A percentile compares a stretch with the other conserved stretches of the same genome.
Conservation (phyloP, 805 yeast species). For the Pichia membranifaciens region DNA sequence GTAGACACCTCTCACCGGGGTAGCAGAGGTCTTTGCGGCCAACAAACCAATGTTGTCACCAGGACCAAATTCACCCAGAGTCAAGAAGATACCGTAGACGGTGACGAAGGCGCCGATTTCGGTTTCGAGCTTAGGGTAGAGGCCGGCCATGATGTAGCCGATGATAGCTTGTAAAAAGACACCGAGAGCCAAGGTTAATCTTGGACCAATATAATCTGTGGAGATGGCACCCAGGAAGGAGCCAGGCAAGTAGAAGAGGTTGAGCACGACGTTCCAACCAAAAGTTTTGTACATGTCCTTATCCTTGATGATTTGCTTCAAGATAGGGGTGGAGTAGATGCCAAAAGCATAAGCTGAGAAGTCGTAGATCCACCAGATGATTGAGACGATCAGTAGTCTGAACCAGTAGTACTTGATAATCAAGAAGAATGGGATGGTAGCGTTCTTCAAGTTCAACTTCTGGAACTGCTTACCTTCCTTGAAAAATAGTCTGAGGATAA, state of each 20-base stretch:
- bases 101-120: conserved; percentile 77
- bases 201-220: conserved; percentile 90
- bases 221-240: conserved; percentile 77
- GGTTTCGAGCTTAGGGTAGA: conserved; percentile 46
- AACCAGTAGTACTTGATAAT: conserved; percentile 80
- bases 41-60: conserved; percentile 89
- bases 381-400: conserved; percentile 60
- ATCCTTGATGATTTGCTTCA: conserved; percentile 51
- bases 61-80: conserved; percentile 91
- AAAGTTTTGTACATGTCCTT: conserved; percentile 64
- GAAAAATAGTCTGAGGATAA: conserved; percentile 71
- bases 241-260: conserved; percentile 87
- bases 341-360: conserved; percentile 85
- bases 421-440: conserved; percentile 58
- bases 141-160: conserved; percentile 80
- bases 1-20: conserved; percentile 85
- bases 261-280: conserved; percentile 90
- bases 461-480: conserved; percentile 67
- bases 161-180: conserved; percentile 66
- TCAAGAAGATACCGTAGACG: conserved; percentile 78
- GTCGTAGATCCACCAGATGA: conserved; percentile 90
- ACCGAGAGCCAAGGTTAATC: conserved; percentile 68
- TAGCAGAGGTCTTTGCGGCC: conserved; percentile 80
- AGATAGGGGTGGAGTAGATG: conserved; percentile 69
- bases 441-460: conserved; percentile 62